A percentile compares a stretch with the other conserved stretches of the same genome.
phyloP scores from a whole-genome alignment of 2,329 filamentous ascomycete genomes.

The Microdochium paspali region DNA sequence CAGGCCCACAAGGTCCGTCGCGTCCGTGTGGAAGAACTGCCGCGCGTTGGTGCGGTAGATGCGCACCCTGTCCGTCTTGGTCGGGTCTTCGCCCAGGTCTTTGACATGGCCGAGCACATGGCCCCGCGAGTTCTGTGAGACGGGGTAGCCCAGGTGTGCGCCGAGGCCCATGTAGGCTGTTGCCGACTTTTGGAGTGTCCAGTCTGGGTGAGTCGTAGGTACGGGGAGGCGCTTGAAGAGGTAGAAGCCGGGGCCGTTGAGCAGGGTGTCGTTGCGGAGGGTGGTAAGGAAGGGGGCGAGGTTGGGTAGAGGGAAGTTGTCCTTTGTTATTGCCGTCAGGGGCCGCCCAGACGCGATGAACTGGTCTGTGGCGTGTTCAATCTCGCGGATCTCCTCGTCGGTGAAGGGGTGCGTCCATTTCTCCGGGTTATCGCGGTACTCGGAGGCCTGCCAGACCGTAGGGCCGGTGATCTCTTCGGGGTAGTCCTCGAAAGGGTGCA shows the following conservation, averaged over 20 bases:
- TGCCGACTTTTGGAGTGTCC: conserved; percentile 72
- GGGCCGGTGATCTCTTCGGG: conserved; percentile 61
- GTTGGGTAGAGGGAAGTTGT: background rate
- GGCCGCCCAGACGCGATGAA: conserved; percentile 59
- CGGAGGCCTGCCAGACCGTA: conserved; percentile 62
- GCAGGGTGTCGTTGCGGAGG: conserved; percentile 18
- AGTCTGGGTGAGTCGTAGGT: conserved; percentile 31
- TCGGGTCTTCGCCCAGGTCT: conserved; percentile 73
- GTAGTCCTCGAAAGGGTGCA: conserved; percentile 62
- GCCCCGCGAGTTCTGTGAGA: conserved; percentile 75
- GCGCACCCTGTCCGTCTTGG: conserved; percentile 75
- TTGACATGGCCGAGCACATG: conserved; percentile 87
- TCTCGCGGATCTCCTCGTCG: conserved; percentile 54
- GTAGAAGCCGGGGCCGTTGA: conserved; percentile 83
- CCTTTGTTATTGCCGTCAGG: conserved; percentile 54
- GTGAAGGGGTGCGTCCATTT: conserved; percentile 67
- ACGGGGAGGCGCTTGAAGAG: conserved; percentile 83
- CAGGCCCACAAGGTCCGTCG: conserved; percentile 73
- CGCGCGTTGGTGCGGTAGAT: conserved; percentile 83
- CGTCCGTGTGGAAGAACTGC: conserved; percentile 81
- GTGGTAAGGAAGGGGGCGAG: background rate
- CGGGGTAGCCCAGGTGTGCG: conserved; percentile 78
- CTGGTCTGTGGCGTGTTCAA: conserved; percentile 55
- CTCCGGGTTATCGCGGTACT: conserved; percentile 53
- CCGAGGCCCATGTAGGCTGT: conserved; percentile 84